phyloP scores from a whole-genome alignment of 768 basidiomycete species.

The Rhodotorula toruloides region DNA sequence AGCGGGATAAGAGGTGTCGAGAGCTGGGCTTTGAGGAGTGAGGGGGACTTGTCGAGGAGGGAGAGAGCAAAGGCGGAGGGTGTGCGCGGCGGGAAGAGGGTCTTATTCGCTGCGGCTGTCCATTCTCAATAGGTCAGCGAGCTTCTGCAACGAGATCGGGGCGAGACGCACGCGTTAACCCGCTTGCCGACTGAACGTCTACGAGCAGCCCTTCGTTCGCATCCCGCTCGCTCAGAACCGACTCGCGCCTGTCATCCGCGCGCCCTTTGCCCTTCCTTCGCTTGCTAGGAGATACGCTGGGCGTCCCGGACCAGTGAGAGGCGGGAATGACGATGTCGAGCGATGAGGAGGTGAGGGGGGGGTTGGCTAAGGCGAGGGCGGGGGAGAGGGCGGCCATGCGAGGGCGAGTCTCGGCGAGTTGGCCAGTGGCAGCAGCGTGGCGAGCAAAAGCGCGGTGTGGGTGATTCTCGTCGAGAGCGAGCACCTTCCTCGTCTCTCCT shows the following conservation, averaged over 20 bases:
- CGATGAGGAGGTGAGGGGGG: neutral
- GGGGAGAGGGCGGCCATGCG: neutral
- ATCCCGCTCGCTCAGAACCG: neutral
- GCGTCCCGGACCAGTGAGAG: no score
- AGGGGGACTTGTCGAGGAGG: slow-evolving; percentile 21
- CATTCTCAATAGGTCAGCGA: neutral
- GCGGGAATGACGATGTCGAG: neutral
- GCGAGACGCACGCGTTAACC: neutral
- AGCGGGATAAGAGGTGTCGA: slow-evolving; percentile 8
- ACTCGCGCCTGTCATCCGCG: neutral
- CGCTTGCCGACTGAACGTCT: neutral
- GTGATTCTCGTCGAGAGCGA: neutral
- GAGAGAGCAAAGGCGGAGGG: slow-evolving; percentile 4
- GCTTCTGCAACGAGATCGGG: neutral
- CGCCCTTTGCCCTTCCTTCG: neutral
- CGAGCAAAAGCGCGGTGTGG: neutral
- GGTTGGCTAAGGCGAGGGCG: neutral
- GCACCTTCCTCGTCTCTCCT: neutral
- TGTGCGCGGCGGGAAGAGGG: neutral
- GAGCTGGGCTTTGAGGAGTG: slow-evolving; percentile 7
- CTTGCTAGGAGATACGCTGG: neutral
- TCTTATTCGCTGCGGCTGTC: neutral
- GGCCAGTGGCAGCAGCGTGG: neutral
- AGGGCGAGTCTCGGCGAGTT: neutral
- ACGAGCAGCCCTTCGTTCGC: neutral